These are phyloP conservation scores for Penicillium freii DNA, from an alignment of 2,329 filamentous ascomycete genomes.

Conservation along the genomic window DNA sequence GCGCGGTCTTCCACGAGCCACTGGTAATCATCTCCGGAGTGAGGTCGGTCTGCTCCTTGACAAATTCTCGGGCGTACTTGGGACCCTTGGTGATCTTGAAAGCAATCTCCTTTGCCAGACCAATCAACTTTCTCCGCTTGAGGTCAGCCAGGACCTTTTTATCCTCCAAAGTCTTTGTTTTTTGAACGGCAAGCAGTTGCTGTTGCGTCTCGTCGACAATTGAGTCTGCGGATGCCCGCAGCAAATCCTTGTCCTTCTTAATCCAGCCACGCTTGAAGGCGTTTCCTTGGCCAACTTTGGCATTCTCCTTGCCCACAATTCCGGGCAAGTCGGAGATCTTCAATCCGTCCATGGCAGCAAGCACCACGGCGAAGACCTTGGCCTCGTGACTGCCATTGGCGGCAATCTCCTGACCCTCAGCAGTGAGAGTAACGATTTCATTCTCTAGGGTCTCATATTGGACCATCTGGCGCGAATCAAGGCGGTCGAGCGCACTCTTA, in stretches of 20 bases:
- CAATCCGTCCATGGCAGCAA: conserved; percentile 72
- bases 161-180: conserved; percentile 67
- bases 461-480: conserved; percentile 82
- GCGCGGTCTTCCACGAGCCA: conserved; percentile 87
- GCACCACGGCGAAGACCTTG: conserved; percentile 73
- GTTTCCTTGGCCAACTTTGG: conserved; percentile 80
- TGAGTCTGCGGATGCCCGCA: conserved; percentile 60
- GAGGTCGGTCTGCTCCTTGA: conserved; percentile 91
- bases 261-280: conserved; percentile 78
- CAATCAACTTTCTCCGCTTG: conserved; percentile 88
- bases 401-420: conserved; percentile 70
- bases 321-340: conserved; percentile 68
- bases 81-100: conserved; percentile 82
- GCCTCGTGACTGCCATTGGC: conserved; percentile 78
- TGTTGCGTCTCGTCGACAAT: conserved; percentile 78
- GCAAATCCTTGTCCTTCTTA: conserved; percentile 60
- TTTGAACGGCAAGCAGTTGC: conserved; percentile 69
- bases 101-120: conserved; percentile 76
- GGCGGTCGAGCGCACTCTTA: conserved; percentile 84
- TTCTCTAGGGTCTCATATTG: conserved; percentile 78
- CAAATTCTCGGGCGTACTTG: conserved; percentile 84
- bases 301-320: conserved; percentile 48
- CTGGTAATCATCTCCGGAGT: conserved; percentile 86
- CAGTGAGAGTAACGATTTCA: conserved; percentile 73
- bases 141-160: conserved; percentile 75